Base-by-base conservation (phyloP, 148 eudicot species). In the Camellia granthamiana region DNA sequence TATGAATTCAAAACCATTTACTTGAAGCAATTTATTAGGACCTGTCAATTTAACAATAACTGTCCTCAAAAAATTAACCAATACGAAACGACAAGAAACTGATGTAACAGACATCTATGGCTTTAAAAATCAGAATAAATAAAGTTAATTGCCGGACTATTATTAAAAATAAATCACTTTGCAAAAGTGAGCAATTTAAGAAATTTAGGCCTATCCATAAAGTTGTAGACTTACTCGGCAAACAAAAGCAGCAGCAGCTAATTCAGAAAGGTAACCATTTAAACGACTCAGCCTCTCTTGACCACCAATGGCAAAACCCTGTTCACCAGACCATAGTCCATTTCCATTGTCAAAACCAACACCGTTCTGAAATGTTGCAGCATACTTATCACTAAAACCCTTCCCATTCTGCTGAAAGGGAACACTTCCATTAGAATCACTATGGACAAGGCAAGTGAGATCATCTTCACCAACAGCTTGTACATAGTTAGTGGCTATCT, bases 231-330 rank as follows among this genome's bases (percentile, higher is more conserved):
- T 90, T 88, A 94, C 98, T 85, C 93, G 85, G 90, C 98, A 94
- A 42, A 92, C 98, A 89, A 90, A 94, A 79, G 98, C 97, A 77
- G 97, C 98, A 77, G 97, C 98, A 84, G 97, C 98, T 88, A 94
- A 83, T 80, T 94, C 98, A 23, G 98, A 91, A 70, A 94, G 88
- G 84, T 91, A 92, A 77, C 93, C 95, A 82, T 91, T 91, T 69
- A 81, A 80, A 72, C 97, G 80, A 79, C 94, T 91, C 69, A 91
- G 87, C 78, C 91, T 91, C 86, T 94, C 98, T 83, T 90, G 92
- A 72, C 95, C 95, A 62, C 98, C 97, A 78, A 94, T 91, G 73
- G 98, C 98, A 87, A 94, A 94, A 59, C 98, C 98, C 76, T 91
- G 95, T 77, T 92, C 97, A 70, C 97, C 82, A 69, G 84, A 84